Base-by-base conservation (phyloP, 108 stramenopile genomes). In the Aureococcus anophagefferens region DNA sequence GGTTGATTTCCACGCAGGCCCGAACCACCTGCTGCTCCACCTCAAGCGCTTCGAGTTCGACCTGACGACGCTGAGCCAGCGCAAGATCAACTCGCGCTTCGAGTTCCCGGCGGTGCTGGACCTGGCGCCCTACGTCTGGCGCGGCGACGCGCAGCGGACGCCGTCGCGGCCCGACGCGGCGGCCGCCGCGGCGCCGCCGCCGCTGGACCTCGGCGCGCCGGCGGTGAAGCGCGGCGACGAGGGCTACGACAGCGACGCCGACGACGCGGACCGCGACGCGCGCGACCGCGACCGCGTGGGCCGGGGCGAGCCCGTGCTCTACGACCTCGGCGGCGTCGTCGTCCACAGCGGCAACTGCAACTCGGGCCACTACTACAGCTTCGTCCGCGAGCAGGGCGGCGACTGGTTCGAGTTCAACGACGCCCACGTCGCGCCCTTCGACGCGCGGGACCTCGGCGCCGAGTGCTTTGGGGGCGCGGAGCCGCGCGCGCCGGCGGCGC, bases 331-430 rank as follows among this genome's bases (percentile, higher is more conserved):
- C 14, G 88, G 88, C 15, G 78, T 87, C 25, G 80, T 88, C 16
- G 85, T 89, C 25, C 88, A 89, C 77, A 78, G 70, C 62, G 88
- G 88, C 37, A 87, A 86, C 16, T 78, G 80, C 18, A 81, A 89
- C 66, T 77, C 74, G 30, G 88, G 88, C 0, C 88, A 89, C 78
- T 89, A 89, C 78, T 87, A 86, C 74, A 68, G 70, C 30, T 85
- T 77, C 68, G 81, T 86, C 28, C 67, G 76, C 11, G 83, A 85
- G 67, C 51, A 82, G 4, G 73, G 75, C 30, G 70, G 80, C 28
- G 78, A 65, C 28, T 89, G 88, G 88, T 74, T 84, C 34, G 81
- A 84, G 69, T 86, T 85, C 68, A 89, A 89, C 76, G 88, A 89
- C 73, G 66, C 72, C 18, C 65, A 75, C 28, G 83, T 89, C 29